These are phyloP conservation scores for Eucalyptus melliodora DNA, from an alignment of 345 rosid genomes.

Conservation along the genomic window DNA sequence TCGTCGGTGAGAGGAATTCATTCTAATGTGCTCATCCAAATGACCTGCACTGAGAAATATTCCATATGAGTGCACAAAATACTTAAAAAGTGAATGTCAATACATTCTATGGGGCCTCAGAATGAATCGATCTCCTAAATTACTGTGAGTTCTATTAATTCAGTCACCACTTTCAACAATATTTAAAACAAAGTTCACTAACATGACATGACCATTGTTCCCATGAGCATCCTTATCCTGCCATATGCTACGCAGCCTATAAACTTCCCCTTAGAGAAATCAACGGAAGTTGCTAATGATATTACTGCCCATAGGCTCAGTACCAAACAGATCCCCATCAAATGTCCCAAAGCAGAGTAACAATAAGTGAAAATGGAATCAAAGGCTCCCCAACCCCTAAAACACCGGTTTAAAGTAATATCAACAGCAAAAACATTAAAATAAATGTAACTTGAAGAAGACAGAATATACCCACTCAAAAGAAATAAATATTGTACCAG, in stretches of 20 bases:
- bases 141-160: background rate
- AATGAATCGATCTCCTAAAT: background rate
- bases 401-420: background rate
- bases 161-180: background rate
- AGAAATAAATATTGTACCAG: background rate
- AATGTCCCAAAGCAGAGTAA: background rate
- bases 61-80: background rate
- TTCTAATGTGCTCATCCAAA: constrained; percentile 47
- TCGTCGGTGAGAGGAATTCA: constrained; percentile 27
- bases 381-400: background rate
- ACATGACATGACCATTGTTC: background rate
- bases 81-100: background rate
- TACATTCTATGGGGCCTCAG: background rate
- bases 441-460: background rate
- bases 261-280: background rate
- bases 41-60: constrained; percentile 53
- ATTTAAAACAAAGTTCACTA: background rate
- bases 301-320: background rate
- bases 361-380: background rate
- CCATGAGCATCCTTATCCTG: background rate
- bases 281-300: background rate
- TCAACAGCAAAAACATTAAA: background rate
- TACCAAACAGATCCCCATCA: background rate
- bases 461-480: background rate
- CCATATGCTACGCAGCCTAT: background rate